Conservation (phyloP, 2,329 filamentous ascomycete genomes). For the Alternaria arborescens region DNA sequence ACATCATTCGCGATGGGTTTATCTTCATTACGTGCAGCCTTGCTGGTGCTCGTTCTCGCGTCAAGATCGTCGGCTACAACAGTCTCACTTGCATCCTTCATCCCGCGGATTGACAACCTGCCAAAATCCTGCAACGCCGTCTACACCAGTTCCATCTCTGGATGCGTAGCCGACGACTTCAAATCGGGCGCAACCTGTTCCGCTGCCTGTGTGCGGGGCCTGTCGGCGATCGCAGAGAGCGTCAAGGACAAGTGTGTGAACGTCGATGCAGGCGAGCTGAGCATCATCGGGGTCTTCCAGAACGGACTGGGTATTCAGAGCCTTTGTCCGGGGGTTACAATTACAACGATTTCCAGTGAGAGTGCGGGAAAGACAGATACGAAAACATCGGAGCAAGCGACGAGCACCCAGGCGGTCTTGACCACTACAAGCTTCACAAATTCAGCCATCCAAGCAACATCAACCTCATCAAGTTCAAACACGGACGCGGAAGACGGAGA, state of each 20-base stretch:
- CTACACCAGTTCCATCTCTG: constrained; percentile 53
- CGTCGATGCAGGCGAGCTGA: constrained; percentile 49
- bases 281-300: constrained; percentile 56
- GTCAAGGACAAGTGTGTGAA: constrained; percentile 47
- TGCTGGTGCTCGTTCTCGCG: constrained; percentile 33
- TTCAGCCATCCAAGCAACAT: constrained; percentile 9
- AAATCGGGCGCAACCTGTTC: constrained; percentile 41
- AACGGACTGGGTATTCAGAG: constrained; percentile 48
- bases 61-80: constrained; percentile 39
- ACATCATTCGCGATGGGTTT: constrained; percentile 33
- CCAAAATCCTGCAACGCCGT: constrained; percentile 50
- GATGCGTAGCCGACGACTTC: constrained; percentile 55
- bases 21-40: constrained; percentile 24
- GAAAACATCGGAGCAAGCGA: constrained; percentile 15
- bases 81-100: constrained; percentile 56
- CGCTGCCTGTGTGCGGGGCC: constrained; percentile 51
- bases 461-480: constrained; percentile 10
- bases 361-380: constrained; percentile 11
- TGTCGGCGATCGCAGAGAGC: constrained; percentile 45
- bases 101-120: constrained; percentile 53
- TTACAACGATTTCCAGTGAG: constrained; percentile 28
- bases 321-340: constrained; percentile 50
- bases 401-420: constrained; percentile 17
- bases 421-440: constrained; percentile 3
- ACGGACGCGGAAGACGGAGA: constrained; percentile 12